Percentiles rank a stretch among this genome's conserved stretches.
phyloP scores from a whole-genome alignment of 2,329 filamentous ascomycete genomes.

The Metarhizium rileyi region DNA sequence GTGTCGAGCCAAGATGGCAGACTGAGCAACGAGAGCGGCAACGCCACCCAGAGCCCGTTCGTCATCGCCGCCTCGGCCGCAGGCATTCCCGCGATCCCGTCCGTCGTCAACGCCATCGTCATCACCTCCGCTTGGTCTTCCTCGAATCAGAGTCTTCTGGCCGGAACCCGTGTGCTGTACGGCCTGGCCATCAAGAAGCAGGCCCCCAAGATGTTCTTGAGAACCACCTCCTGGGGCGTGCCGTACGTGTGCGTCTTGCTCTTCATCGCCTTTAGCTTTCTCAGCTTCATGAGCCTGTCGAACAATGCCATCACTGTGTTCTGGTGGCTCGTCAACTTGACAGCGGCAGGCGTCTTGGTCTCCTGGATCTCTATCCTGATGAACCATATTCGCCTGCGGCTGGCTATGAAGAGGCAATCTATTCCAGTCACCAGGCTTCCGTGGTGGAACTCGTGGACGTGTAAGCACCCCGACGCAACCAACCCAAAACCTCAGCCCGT shows the following conservation, averaged over 20 bases:
- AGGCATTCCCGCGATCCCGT: conserved; percentile 56
- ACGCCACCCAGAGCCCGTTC: conserved; percentile 46
- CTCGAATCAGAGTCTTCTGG: conserved; percentile 52
- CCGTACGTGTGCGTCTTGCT: conserved; percentile 50
- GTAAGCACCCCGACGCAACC: conserved; percentile 27
- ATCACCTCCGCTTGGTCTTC: conserved; percentile 58
- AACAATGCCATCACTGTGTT: conserved; percentile 52
- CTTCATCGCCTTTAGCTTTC: conserved; percentile 43
- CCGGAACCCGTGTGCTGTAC: conserved; percentile 59
- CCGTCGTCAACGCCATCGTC: conserved; percentile 68
- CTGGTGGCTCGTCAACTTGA: conserved; percentile 54
- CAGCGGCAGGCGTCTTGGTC: conserved; percentile 51
- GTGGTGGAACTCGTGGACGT: conserved; percentile 54
- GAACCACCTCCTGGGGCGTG: conserved; percentile 51
- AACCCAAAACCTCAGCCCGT: background rate
- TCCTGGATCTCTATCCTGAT: conserved; percentile 52
- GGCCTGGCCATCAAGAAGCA: conserved; percentile 57
- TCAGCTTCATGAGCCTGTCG: conserved; percentile 49
- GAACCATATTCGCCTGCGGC: conserved; percentile 48
- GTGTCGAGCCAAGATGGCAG: conserved; percentile 49
- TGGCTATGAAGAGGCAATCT: conserved; percentile 44
- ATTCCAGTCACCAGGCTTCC: conserved; percentile 42
- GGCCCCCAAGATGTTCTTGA: conserved; percentile 51
- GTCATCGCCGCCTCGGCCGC: conserved; percentile 64
- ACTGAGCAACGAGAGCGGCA: conserved; percentile 35